Conservation (phyloP, 306 rosid species). For the Boehmeria nivea region DNA sequence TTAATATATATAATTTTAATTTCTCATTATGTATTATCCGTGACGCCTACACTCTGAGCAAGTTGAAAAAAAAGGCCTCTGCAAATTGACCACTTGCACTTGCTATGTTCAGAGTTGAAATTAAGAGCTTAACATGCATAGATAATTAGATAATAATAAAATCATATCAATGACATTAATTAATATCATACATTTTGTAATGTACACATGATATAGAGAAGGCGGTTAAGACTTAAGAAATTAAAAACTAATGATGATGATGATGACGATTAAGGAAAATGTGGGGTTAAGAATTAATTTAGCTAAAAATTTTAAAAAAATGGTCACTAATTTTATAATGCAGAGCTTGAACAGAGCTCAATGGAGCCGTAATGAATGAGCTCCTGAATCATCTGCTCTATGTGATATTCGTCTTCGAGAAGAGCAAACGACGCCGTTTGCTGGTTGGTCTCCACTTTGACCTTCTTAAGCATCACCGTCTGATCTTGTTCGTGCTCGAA, state of each 20-base stretch:
- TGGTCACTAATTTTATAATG: neutral
- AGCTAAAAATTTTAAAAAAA: neutral
- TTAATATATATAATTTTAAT: too few relatives aligned
- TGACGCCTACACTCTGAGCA: neutral
- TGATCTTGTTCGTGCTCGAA: constrained; percentile 29
- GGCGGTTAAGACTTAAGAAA: too few relatives aligned
- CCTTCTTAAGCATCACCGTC: constrained; percentile 38
- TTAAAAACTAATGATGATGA: too few relatives aligned
- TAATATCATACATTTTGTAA: constrained; percentile 11
- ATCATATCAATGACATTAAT: neutral
- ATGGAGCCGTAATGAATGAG: constrained; percentile 70
- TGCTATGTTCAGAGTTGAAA: neutral
- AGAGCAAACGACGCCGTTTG: constrained; percentile 33
- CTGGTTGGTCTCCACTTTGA: constrained; percentile 45
- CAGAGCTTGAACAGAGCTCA: constrained; percentile 52
- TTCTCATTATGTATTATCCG: too few relatives aligned
- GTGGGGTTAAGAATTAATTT: neutral
- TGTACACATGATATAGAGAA: constrained; percentile 15
- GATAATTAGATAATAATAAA: too few relatives aligned
- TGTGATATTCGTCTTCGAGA: constrained; percentile 82
- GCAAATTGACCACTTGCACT: neutral
- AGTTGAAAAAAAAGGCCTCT: neutral
- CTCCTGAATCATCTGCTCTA: constrained; percentile 92
- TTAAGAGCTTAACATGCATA: too few relatives aligned
- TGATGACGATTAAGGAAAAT: neutral